phyloP scores from a whole-genome alignment of 163 green algal species.

The Scenedesmus sp. region DNA sequence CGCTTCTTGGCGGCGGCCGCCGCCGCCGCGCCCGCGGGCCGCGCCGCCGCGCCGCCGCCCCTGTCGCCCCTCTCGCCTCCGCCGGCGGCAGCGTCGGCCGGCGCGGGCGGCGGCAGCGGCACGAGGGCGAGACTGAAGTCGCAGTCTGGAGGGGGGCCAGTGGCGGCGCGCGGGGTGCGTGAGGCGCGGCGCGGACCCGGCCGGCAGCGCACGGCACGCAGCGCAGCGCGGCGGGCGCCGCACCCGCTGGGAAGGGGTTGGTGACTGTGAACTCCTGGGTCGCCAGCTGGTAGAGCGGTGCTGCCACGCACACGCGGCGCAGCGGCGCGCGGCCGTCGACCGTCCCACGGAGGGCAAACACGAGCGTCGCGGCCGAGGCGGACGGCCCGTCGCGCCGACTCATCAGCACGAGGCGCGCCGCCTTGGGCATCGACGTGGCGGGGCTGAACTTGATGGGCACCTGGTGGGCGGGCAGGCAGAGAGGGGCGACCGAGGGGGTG shows the following conservation, averaged over 20 bases:
- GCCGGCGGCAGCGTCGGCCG: background rate
- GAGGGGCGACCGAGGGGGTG: background rate
- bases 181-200: background rate
- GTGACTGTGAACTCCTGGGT: constrained; percentile 69
- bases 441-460: constrained; percentile 10
- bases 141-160: constrained; percentile 57
- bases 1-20: too few species aligned
- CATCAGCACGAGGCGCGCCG: constrained; percentile 65
- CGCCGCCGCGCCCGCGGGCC: background rate
- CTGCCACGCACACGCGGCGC: constrained; percentile 62
- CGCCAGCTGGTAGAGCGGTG: constrained; percentile 74
- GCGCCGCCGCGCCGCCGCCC: background rate
- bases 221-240: too few species aligned
- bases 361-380: constrained; percentile 67
- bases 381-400: constrained; percentile 49
- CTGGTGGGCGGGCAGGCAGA: too few species aligned
- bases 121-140: constrained; percentile 73
- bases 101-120: constrained; percentile 48
- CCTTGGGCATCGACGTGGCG: constrained; percentile 18
- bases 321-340: constrained; percentile 64
- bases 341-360: constrained; percentile 67
- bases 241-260: constrained; percentile 74
- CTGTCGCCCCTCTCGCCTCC: background rate
- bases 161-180: too few species aligned
- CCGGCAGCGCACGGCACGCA: background rate